Evolutionary conservation across 352 stramenopile species (phyloP), one percentile per base, ranked within the genome.

Genomic region (Blastocystis sp.): DNA sequence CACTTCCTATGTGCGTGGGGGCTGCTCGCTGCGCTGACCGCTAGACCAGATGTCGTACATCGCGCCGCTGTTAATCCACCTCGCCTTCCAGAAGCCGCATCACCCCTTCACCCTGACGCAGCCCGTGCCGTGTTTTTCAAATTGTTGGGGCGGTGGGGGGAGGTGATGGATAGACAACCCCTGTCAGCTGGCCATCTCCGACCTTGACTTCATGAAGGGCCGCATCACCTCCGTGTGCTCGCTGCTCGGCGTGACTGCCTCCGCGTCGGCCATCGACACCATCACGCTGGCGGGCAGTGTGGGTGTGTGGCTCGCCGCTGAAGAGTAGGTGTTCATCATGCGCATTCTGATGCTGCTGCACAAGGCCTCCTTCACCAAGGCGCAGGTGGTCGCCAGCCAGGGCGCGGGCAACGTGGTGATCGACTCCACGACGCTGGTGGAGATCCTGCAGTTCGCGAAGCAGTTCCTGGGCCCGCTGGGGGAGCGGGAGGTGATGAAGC

Each of bases 341-440:
- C 64, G 64, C 21, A 74, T 74, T n/a, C 21, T 74, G 64, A 48
- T 74, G 40, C 64, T 74, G 64, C 14, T 74, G 3, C 43, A 23
- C n/a, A 74, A 74, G 45, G 21, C 43, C 7, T 19, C 43, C 21
- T 74, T 14, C 21, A 23, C 21, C 5, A 74, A 74, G 21, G 64
- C 10, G 64, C 40, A 43, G 40, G 34, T 10, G 7, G 34, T 48
- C 5, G 5, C 14, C 5, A 56, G 48, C 48, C 28, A 34, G 28
- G 48, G 48, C 5, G 48, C 5, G 14, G 48, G 48, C 5, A 74
- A 28, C 17, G 3, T 74, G 7, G 64, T 74, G 1, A 41, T 74
- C 45, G 64, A 74, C 34, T 74, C 64, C 3, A 23, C 34, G 7
- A 52, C 43, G 64, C 43, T 74, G 23, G 41, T 52, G n/a, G 19